Percentiles rank a stretch among this genome's conserved stretches.
phyloP scores from a whole-genome alignment of 78 protist species.

The Neovahlkampfia damariscottae region DNA sequence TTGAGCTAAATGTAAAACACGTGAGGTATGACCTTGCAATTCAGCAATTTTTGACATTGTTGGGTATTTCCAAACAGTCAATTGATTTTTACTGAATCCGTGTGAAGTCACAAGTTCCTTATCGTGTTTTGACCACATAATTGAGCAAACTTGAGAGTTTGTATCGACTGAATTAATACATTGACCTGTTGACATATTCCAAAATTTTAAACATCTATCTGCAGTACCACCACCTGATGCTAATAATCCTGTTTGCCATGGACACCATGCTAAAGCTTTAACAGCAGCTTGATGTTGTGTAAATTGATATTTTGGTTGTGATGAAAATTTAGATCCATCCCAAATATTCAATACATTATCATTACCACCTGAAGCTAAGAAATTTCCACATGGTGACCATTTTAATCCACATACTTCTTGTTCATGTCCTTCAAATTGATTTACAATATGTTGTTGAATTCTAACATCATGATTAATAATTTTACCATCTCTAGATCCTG shows the following conservation, averaged over 20 bases:
- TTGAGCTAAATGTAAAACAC: constrained; percentile 92
- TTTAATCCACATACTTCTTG: constrained; percentile 95
- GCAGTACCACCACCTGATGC: constrained; percentile 99
- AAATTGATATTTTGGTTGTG: constrained; percentile 39
- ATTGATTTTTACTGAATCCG: constrained; percentile 93
- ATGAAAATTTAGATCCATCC: constrained; percentile 29
- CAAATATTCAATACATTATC: constrained; percentile 94
- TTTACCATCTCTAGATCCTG: constrained; percentile 78
- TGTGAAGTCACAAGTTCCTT: constrained; percentile 94
- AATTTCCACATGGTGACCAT: constrained; percentile 90
- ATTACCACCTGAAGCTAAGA: constrained; percentile 98
- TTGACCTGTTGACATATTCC: constrained; percentile 89
- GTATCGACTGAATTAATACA: constrained; percentile 78
- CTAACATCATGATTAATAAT: constrained; percentile 91
- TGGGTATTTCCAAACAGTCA: constrained; percentile 97
- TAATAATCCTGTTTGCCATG: constrained; percentile 72
- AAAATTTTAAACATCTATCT: constrained; percentile 91
- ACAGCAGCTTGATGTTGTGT: constrained; percentile 85
- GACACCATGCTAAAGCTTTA: constrained; percentile 99
- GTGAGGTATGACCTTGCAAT: constrained; percentile 87
- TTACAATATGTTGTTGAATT: constrained; percentile 11
- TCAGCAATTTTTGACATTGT: constrained; percentile 81
- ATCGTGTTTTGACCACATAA: constrained; percentile 77
- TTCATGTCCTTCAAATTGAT: constrained; percentile 55
- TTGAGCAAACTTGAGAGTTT: constrained; percentile 84